Percentiles rank a stretch among this genome's conserved stretches.
Evolutionary conservation across 2,329 filamentous ascomycete species (phyloP).

Genomic region (Apiospora hydei): DNA sequence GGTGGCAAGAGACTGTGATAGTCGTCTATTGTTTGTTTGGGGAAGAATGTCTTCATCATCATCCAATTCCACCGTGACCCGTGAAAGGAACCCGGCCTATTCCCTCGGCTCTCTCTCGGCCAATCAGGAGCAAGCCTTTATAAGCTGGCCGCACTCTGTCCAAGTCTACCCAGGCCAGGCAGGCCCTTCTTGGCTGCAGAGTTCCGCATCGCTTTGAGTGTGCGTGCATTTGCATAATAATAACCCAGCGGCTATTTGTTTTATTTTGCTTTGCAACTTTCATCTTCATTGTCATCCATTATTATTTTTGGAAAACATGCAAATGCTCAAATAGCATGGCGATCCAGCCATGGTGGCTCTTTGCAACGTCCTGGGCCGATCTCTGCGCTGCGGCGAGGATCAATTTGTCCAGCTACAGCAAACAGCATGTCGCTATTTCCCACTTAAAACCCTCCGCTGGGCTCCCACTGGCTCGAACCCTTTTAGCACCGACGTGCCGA

Average conservation of each 20-base stretch:
- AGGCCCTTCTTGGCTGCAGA: conserved; percentile 4
- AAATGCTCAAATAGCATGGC: not conserved
- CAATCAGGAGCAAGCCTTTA: conserved; percentile 22
- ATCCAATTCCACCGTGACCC: not conserved
- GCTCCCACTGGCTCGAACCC: not conserved
- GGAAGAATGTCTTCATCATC: conserved; percentile 25
- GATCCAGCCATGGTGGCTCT: not conserved
- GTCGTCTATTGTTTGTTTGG: conserved; percentile 18
- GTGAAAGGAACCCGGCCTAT: conserved; percentile 21
- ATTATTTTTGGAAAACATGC: not conserved
- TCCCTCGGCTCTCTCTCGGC: conserved; percentile 22
- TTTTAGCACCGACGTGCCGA: conserved; percentile 3
- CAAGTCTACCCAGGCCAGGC: not conserved
- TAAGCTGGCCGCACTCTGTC: conserved; percentile 18
- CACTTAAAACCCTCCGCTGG: conserved; percentile 7
- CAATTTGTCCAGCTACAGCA: not conserved
- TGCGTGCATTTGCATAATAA: not conserved
- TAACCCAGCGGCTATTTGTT: too few relatives aligned
- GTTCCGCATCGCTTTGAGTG: conserved; percentile 13
- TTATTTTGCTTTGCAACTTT: not conserved
- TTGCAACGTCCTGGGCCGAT: not conserved
- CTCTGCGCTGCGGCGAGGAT: not conserved
- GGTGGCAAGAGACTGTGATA: conserved; percentile 22
- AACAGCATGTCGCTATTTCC: conserved; percentile 6
- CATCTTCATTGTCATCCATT: not conserved